Conservation (phyloP, 768 basidiomycete species). For the Mrakia blollopis region DNA sequence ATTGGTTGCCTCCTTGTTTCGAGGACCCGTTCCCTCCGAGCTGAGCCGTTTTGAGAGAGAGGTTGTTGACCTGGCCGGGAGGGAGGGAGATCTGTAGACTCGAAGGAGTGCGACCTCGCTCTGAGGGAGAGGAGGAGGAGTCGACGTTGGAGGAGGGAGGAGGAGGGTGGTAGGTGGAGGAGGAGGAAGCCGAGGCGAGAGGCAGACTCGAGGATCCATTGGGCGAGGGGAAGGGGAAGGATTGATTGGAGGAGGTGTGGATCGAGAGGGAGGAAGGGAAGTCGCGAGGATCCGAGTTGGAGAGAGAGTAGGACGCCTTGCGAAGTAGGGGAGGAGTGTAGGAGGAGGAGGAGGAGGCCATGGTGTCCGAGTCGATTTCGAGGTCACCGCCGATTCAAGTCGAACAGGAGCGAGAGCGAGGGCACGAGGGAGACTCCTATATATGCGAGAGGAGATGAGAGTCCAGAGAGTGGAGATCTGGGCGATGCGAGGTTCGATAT, state of each 20-base stretch:
- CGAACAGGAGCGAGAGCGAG: neutral
- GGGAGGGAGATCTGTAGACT: constrained; percentile 28
- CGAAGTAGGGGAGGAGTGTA: constrained; percentile 5
- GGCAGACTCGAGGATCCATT: neutral
- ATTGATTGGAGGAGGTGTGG: neutral
- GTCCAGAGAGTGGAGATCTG: neutral
- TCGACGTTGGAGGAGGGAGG: neutral
- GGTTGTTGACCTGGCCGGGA: constrained; percentile 25
- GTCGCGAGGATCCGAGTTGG: constrained; percentile 11
- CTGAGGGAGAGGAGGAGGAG: neutral
- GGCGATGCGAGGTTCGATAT: neutral
- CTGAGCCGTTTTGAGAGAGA: constrained; percentile 29
- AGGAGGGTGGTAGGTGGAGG: neutral
- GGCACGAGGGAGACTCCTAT: neutral
- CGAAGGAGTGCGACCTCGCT: neutral
- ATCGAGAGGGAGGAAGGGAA: constrained; percentile 17
- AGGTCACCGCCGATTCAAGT: neutral
- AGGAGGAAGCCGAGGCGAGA: neutral
- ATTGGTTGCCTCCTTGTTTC: constrained; percentile 47
- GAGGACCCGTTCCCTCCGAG: constrained; percentile 6
- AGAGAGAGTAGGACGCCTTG: constrained; percentile 1
- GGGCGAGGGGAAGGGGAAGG: constrained; percentile 17
- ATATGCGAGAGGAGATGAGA: neutral
- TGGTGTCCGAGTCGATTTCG: neutral
- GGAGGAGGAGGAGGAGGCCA: neutral